Evolutionary conservation across 176 grass and related monocot species (phyloP).

Genomic region (Carex littledalei): DNA sequence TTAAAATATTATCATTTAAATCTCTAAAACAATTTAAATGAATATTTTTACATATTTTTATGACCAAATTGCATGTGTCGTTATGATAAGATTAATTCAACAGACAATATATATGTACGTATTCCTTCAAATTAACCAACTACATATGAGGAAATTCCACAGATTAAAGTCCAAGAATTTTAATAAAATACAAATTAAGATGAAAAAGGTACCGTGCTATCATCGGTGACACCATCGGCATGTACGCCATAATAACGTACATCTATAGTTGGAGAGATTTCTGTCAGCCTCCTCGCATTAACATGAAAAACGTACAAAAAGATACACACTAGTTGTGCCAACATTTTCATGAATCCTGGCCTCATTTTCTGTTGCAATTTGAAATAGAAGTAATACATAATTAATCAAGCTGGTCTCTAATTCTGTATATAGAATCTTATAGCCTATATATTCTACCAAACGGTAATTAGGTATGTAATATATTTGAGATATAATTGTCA

Average conservation of each 20-base stretch:
- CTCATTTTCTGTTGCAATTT: neutral
- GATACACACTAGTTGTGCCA: neutral
- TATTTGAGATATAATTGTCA: neutral
- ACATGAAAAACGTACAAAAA: neutral
- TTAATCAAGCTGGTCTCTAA: too few relatives aligned
- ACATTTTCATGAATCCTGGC: neutral
- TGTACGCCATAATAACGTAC: slow-evolving; percentile 29
- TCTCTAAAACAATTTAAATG: neutral
- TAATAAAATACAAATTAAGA: neutral
- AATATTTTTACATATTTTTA: neutral
- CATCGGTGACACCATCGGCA: slow-evolving; percentile 34
- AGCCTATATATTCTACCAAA: neutral
- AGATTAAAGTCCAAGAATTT: neutral
- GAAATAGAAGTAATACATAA: too few relatives aligned
- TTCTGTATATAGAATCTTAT: neutral
- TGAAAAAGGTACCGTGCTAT: slow-evolving; percentile 25
- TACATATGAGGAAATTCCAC: neutral
- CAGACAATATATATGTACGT: neutral
- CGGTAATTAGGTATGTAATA: neutral
- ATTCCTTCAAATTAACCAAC: neutral
- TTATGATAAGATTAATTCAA: neutral
- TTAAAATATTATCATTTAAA: neutral
- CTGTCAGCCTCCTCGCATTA: neutral
- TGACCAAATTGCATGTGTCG: neutral
- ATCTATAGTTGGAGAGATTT: neutral